Evolutionary conservation across 495 filamentous ascomycete genomes (phyloP), one percentile per base, ranked within the genome.

Genomic region (Chaetomium fimeti): DNA sequence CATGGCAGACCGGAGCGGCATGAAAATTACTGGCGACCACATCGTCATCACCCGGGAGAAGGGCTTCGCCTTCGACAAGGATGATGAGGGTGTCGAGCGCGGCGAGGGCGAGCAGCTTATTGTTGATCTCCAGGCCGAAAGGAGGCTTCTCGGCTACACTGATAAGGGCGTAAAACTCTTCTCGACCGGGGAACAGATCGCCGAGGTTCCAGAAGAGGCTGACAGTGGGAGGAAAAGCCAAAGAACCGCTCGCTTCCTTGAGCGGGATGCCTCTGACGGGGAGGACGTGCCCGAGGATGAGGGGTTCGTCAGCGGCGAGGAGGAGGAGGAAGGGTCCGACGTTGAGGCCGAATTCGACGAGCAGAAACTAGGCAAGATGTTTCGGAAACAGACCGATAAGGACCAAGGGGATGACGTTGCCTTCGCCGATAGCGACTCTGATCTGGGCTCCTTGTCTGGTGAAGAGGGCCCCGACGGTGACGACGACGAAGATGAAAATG

Each of bases 351-450:
- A 82, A 75, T 86, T 85, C 27, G 76, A 81, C 12, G 76, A 81
- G 48, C 75, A 79, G 38, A 85, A 80, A 60, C 70, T 85, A n/a
- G 86, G 85, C 38, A 83, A 78, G 49, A 75, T 83, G 55, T 85
- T 88, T 70, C 75, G 71, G 25, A 73, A 76, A 43, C 66, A 71
- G 29, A 75, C 76, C 18, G 77, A 84, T 58, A 70, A 77, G 20
- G 77, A 78, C 45, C 78, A 71, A 9, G 77, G 81, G 15, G 86
- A 87, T 40, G 88, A 85, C 47, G 64, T 97, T 66, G 89, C 85
- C n/a, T 98, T 97, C 75, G 93, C 93, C 1, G 93, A 98, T 69
- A 94, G 90, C 69, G 94, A 98, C 71, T 97, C 93, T 8, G 95
- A 98, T 73, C 79, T 98, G 4, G 94, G 94, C 15, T 97, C 94